Conservation (phyloP, 257 asterid genomes). For the Nemophila menziesii region DNA sequence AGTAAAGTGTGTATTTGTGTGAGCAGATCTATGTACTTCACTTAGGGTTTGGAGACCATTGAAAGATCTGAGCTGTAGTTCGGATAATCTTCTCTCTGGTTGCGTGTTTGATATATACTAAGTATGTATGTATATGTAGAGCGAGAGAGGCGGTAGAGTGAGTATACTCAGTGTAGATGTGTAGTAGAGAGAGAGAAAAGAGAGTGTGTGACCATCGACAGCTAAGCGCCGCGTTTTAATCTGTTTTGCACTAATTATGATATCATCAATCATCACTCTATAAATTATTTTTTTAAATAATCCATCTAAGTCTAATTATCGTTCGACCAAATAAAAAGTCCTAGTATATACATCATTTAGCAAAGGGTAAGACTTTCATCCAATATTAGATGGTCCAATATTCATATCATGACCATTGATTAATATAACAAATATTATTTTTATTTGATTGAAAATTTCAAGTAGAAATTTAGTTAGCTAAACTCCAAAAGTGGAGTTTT, state of each 20-base stretch:
- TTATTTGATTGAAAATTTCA: no score
- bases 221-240: constrained; percentile 1
- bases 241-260: not conserved
- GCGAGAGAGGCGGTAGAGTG: constrained; percentile 5
- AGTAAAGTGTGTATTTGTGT: not conserved
- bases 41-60: constrained; percentile 27
- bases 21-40: not conserved
- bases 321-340: no score
- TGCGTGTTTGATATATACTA: constrained; percentile 1
- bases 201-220: constrained; percentile 14
- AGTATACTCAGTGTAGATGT: constrained; percentile 1
- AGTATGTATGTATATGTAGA: not conserved
- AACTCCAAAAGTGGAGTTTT: no score
- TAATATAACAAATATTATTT: no score
- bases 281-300: no score
- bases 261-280: not conserved
- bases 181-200: constrained; percentile 13
- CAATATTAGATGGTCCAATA: no score
- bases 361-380: no score
- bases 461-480: no score
- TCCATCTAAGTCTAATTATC: no score
- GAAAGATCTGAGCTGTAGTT: constrained; percentile 3
- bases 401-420: no score
- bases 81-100: not conserved
- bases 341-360: no score